These are phyloP conservation scores for Purshia tridentata DNA, from an alignment of 306 rosid genomes.

Conservation along the genomic window DNA sequence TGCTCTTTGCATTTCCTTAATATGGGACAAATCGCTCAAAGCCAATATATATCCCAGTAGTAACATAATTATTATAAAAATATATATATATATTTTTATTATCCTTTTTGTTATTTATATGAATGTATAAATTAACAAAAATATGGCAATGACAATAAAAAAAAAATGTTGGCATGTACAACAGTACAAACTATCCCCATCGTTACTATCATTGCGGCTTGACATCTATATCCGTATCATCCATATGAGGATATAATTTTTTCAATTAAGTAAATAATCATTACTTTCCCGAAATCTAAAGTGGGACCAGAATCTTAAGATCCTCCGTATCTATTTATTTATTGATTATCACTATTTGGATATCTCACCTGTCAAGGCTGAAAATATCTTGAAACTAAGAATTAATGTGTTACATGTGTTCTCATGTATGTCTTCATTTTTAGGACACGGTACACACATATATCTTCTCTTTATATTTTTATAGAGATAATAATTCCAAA, in stretches of 20 bases:
- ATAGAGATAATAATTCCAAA: too few species aligned
- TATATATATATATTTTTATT: too few species aligned
- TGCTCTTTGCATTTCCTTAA: too few species aligned
- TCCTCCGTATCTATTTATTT: neutral
- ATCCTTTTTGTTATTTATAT: too few species aligned
- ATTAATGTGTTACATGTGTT: conserved; percentile 1
- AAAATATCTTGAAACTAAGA: conserved; percentile 4
- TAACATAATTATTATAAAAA: too few species aligned
- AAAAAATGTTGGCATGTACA: too few species aligned
- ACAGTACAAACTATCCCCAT: neutral
- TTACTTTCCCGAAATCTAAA: neutral
- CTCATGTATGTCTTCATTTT: conserved; percentile 35
- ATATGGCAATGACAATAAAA: too few species aligned
- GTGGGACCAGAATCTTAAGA: neutral
- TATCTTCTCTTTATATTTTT: too few species aligned
- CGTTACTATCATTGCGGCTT: neutral
- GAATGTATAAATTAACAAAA: too few species aligned
- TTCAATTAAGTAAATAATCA: neutral
- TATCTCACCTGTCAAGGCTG: neutral
- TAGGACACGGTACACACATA: neutral
- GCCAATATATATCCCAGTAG: too few species aligned
- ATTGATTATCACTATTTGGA: neutral
- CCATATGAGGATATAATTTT: neutral
- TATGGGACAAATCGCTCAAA: too few species aligned
- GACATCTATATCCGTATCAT: conserved; percentile 3